Base-by-base conservation (phyloP, 495 filamentous ascomycete genomes). In the Amphirosellinia nigrospora region DNA sequence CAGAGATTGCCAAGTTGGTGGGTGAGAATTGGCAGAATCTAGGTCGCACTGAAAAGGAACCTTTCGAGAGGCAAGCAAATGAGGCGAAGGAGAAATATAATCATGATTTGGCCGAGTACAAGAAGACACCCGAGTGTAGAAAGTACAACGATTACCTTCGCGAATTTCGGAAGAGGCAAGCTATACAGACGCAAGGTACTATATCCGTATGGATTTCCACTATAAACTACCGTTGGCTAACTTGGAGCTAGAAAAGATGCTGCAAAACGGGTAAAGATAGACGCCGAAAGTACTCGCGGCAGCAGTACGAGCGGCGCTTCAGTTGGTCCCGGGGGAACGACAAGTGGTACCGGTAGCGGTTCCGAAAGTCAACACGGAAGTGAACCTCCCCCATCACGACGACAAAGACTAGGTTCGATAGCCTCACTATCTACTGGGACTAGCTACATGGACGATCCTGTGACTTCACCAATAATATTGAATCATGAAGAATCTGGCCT, bases 1-100 rank as follows among this genome's bases (percentile, higher is more conserved):
- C 92, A 10, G 92, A 93, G 66, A 94, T 94, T 70, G 92, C 92
- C 15, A 94, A 94, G 76, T 83, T 91, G 6, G 92, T 94, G 3
- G 92, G 92, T 19, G 92, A 93, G 75, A 85, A 90, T 71, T 94
- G 92, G 92, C 92, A 94, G 74, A 87, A 86, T 53, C 80, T 94
- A 6, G 80, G 84, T 13, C 82, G 89, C 2, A 79, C 82, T 9
- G 87, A 89, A 63, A 91, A 91, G 74, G 92, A 93, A 73, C 85
- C 85, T 7, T 94, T 86, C 69, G 92, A 94, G 72, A 82, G 83
- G 52, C 86, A 91, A 74, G 92, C 92, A 38, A 85, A 86, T 63
- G 71, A 85, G 32, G 88, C 89, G 34, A 94, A 94, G 78, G 90
- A 93, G 72, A 89, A 82, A 74, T 93, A 92, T 72, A 86, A 90